Evolutionary conservation across 1,284 basidiomycete species (phyloP), one percentile per base, ranked within the genome.

Genomic region (Athelia psychrophila): DNA sequence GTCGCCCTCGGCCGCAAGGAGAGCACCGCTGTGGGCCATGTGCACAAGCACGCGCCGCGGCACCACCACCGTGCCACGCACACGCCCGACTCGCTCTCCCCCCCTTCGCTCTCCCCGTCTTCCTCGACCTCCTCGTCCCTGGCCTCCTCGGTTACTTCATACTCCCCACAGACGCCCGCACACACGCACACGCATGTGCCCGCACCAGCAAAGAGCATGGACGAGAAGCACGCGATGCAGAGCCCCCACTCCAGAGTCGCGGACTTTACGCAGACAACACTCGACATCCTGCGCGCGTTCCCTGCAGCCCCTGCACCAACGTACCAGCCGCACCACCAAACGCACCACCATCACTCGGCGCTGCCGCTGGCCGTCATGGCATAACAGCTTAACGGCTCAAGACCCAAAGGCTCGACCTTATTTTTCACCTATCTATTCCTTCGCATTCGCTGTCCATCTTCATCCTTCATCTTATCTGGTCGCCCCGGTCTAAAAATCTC

Each of bases 51-150:
- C 50, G 63, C 53, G 47, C 61, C 54, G 54, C 61, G 60, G 20
- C 54, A 50, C 47, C 62, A 54, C 50, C 55, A 57, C 51, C 59
- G 16, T 12, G 33, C 24, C 44, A 46, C 44, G n/a, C 44, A 23
- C 24, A 46, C 44, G 24, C 18, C 63, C 58, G 47, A 38, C 48
- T 15, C 24, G 38, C 12, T 64, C 64, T 35, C 47, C 15, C 18
- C 30, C 24, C 65, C 65, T 30, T 61, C 53, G 49, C 33, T 66
- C 51, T 62, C 60, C 25, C 65, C 65, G 1, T 69, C 65, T 16
- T 71, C 68, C 25, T 70, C 68, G 3, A 62, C 68, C 6, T 70
- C 68, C 16, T 68, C 67, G 23, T 57, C 58, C 12, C 67, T 66
- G 33, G 65, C 68, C 16, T 56, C 67, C 10, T 30, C 27, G n/a